Base-by-base conservation (phyloP, 1,139 yeast genomes). In the Candida dubliniensis region DNA sequence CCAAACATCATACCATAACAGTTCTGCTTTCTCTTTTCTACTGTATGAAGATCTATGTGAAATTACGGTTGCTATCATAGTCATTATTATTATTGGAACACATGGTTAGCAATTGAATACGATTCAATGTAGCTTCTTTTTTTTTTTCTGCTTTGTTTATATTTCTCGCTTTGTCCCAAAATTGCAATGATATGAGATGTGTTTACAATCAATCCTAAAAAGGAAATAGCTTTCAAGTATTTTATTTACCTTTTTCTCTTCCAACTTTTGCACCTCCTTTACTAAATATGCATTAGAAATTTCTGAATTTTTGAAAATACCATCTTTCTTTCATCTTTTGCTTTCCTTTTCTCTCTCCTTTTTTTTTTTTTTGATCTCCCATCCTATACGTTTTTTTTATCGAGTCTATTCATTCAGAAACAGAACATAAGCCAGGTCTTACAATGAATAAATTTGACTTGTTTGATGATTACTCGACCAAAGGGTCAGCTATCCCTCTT, bases 401-500 rank as follows among this genome's bases (percentile, higher is more conserved):
- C 13, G 3, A 12, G 32, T 30, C 31, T 8, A 12, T 38, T 13
- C 33, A 12, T 9, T 35, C 24, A 12, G 31, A 24, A 13, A 3
- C 15, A 25, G n/a, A n/a, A n/a, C 27, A 23, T n/a, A 34, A 23
- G 13, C 12, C 10, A 18, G 5, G 23, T 18, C n/a, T 37, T 26
- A 30, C 24, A 25, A 59, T 60, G 69, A 65, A 64, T 48, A 57
- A 64, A 55, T 64, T 71, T 67, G 54, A 68, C 52, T 60, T 64
- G 51, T 63, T 79, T 74, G 64, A 57, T 51, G 58, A 63, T 36
- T 45, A 51, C 38, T 43, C 59, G 31, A 53, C 57, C 40, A 51
- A 55, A 26, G 13, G 35, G 11, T 32, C 35, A 3, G 37, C 42
- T 24, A 53, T 70, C 14, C 73, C 77, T 1, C 51, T 73, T 14